Evolutionary conservation across 768 basidiomycete genomes (phyloP), one percentile per base, ranked within the genome.

Genomic region (Suillus variegatus): DNA sequence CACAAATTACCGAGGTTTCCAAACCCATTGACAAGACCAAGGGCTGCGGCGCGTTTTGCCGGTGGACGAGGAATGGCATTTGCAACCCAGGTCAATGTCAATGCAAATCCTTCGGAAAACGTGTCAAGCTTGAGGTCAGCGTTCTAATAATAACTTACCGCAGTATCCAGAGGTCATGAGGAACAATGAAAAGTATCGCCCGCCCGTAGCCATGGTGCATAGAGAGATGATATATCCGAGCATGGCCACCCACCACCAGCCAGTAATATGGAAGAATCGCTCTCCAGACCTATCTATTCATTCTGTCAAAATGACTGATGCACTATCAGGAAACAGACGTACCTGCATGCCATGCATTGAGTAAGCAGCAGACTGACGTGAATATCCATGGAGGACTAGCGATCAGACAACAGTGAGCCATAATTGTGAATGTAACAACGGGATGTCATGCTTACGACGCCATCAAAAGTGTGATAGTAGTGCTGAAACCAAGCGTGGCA

Each of bases 311-410:
- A 43, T 43, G 6, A 32, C 6, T 25, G 20, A 25, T 47, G 56
- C 62, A 54, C 41, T 36, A 40, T 65, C 18, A 61, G 72, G 61
- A 56, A 46, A 28, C 18, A 43, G 5, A 65, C 74, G 58, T 56
- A 77, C 82, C 83, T n/a, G 85, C 84, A 69, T 88, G 79, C 83
- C 84, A 84, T 1, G 86, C 87, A 68, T 81, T 87, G 25, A 83
- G 61, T 47, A 80, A 78, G 65, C 84, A 85, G 1, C 83, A 73
- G 44, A 86, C 74, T 1, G 84, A 79, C 3, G 86, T 78, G 18
- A 87, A 70, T n/a, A 88, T 76, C 88, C 88, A 89, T 8, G 87
- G 88, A 2, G 88, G 88, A 5, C 88, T 89, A 57, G 8, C 20
- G 7, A 56, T 28, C 36, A 65, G 14, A 41, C 2, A 7, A 6